Evolutionary conservation across 1,139 yeast species (phyloP), one percentile per base, ranked within the genome.

Genomic region (Yamadazyma trypodendri): DNA sequence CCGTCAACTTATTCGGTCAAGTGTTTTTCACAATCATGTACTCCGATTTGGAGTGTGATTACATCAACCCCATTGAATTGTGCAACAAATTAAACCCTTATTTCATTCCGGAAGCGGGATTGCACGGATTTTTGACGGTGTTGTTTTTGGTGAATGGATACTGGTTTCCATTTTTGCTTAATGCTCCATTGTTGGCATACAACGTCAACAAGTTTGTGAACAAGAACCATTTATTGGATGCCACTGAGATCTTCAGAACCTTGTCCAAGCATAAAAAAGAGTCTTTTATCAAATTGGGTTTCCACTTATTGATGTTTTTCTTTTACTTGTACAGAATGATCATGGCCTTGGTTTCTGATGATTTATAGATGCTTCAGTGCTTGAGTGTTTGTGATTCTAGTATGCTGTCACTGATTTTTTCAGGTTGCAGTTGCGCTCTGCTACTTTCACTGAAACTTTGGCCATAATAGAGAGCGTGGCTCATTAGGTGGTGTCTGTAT

Each of bases 211-310:
- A 86, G 63, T 71, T 79, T 51, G 56, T 79, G 60, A 81, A 78
- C 52, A 86, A 86, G 64, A 84, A 84, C 61, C 92, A 92, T 61
- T 69, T 88, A 48, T 78, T 94, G 62, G 99, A 92, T 65, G 98
- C 98, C 42, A 92, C 99, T 34, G 98, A 92, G 68, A 94, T 92
- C 56, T 92, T 92, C 70, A 82, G 97, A 71, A 90, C 97, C 35
- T 75, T 94, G 57, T 79, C 88, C 51, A 86, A 84, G 58, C 96
- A 92, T 69, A 92, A 94, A 79, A 85, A 83, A 64, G 97, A 89
- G 67, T 77, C 90, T 40, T 90, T 90, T 60, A 65, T 85, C 62
- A 92, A 92, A 65, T 77, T 92, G 55, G 97, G 95, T 10, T 87
- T 87, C 79, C 94, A 89, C 61, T 73, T 92, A 54, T 68, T 89